Percentiles rank a stretch among this genome's conserved stretches.
phyloP scores from a whole-genome alignment of 495 filamentous ascomycete genomes.

The Penicillium lividum region DNA sequence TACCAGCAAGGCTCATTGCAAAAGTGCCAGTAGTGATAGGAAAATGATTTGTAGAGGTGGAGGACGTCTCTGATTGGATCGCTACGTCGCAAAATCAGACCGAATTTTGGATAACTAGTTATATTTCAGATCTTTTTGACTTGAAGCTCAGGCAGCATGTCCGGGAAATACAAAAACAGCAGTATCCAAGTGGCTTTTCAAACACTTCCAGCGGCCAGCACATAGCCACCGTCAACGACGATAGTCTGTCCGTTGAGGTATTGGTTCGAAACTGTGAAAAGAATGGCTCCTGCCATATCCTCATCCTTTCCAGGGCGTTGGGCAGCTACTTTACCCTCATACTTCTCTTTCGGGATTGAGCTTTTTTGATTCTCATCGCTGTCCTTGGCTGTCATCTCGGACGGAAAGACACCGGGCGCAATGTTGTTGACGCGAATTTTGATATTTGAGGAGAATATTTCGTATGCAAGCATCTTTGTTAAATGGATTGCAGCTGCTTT shows the following conservation, averaged over 20 bases:
- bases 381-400: constrained; percentile 55
- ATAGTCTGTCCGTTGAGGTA: constrained; percentile 72
- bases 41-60: too few relatives aligned
- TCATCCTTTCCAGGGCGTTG: constrained; percentile 65
- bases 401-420: constrained; percentile 56
- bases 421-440: constrained; percentile 55
- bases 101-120: too few relatives aligned
- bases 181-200: constrained; percentile 1
- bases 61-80: too few relatives aligned
- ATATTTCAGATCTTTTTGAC: too few relatives aligned
- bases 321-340: constrained; percentile 57
- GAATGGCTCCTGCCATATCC: constrained; percentile 70
- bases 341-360: constrained; percentile 60
- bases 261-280: constrained; percentile 65
- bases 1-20: too few relatives aligned
- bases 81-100: too few relatives aligned
- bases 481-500: constrained; percentile 55
- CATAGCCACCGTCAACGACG: constrained; percentile 65
- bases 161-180: neutral
- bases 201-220: constrained; percentile 37
- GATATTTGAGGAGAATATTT: constrained; percentile 43
- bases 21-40: too few relatives aligned
- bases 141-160: too few relatives aligned
- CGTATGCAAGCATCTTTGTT: constrained; percentile 56
- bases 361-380: constrained; percentile 65